phyloP scores from a whole-genome alignment of 345 rosid genomes.

The Sapria himalayana region DNA sequence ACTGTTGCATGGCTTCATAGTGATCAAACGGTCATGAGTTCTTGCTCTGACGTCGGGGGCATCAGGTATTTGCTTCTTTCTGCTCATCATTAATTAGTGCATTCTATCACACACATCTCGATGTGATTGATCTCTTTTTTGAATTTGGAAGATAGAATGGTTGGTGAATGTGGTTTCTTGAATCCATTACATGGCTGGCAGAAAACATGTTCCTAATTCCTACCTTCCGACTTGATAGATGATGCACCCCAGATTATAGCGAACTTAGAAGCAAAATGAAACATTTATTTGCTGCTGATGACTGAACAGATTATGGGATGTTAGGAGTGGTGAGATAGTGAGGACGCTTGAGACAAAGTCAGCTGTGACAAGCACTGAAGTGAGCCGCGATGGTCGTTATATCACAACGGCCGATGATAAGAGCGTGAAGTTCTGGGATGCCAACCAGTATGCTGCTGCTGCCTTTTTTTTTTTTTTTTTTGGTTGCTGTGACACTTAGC shows the following conservation, averaged over 20 bases:
- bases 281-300: no score
- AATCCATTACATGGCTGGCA: no score
- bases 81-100: neutral
- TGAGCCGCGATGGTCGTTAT: conserved; percentile 79
- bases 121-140: no score
- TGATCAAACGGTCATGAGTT: conserved; percentile 83
- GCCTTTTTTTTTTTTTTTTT: conserved; percentile 1
- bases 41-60: conserved; percentile 74
- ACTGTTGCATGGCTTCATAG: conserved; percentile 90
- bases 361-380: conserved; percentile 90
- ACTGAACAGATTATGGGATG: conserved; percentile 62
- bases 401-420: conserved; percentile 91
- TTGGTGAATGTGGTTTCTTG: no score
- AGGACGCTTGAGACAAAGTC: conserved; percentile 65
- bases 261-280: no score
- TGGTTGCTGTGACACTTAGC: neutral
- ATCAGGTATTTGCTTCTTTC: conserved; percentile 40
- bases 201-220: no score
- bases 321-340: conserved; percentile 67
- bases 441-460: conserved; percentile 58
- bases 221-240: no score
- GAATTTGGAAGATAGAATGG: no score
- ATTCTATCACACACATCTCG: no score
- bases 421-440: conserved; percentile 91
- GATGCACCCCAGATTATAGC: no score